Evolutionary conservation across 345 rosid species (phyloP).

Genomic region (Fremontodendron californicum): DNA sequence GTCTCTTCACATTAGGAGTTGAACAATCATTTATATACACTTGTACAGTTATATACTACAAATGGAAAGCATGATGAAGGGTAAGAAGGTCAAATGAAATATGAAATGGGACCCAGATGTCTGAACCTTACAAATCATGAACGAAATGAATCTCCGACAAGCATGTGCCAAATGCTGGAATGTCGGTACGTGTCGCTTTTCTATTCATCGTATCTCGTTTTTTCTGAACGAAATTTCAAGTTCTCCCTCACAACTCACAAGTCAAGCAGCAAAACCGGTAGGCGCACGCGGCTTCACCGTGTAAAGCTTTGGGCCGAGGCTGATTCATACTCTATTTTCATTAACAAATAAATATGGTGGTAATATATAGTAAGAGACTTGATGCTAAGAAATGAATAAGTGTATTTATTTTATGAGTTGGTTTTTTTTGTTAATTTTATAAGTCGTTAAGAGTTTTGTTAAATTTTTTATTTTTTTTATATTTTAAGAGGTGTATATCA

Average conservation of each 20-base stretch:
- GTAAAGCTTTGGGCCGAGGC: not conserved
- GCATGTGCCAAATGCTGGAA: constrained; percentile 19
- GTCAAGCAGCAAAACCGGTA: constrained; percentile 9
- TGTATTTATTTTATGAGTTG: no score
- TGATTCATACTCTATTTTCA: not conserved
- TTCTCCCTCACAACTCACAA: not conserved
- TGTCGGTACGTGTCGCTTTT: constrained; percentile 22
- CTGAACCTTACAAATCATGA: not conserved
- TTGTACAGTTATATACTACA: not conserved
- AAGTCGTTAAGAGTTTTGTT: no score
- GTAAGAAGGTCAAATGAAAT: not conserved
- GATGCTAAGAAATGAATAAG: no score
- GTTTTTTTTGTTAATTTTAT: no score
- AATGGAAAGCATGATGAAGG: not conserved
- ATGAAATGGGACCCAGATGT: not conserved
- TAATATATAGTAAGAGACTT: not conserved
- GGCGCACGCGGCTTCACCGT: constrained; percentile 18
- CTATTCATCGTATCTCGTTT: not conserved
- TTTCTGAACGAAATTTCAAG: not conserved
- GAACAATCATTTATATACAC: not conserved
- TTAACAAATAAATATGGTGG: not conserved
- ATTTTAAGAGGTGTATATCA: no score
- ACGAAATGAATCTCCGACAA: constrained; percentile 16
- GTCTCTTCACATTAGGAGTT: not conserved
- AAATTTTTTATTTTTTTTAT: no score